phyloP scores from a whole-genome alignment of 2,329 filamentous ascomycete genomes.

The Orbilia quercus region DNA sequence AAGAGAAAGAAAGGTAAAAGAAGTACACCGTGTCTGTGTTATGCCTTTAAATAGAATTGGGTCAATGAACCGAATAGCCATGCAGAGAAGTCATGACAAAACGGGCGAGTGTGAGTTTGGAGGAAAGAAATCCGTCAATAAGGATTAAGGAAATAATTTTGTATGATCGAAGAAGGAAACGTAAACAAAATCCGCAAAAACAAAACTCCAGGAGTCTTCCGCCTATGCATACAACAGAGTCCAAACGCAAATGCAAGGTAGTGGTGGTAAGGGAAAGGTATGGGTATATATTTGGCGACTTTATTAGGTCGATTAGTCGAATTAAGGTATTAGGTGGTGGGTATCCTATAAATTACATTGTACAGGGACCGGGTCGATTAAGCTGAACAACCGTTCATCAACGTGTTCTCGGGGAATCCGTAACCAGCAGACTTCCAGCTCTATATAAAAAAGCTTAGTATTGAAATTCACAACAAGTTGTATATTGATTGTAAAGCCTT shows the following conservation, averaged over 20 bases:
- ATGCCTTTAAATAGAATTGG: slow-evolving; percentile 23
- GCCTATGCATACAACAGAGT: slow-evolving; percentile 15
- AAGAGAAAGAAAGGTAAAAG: neutral
- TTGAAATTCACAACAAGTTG: too few relatives aligned
- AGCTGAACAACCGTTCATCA: slow-evolving; percentile 46
- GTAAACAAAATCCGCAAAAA: slow-evolving; percentile 13
- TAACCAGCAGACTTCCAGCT: slow-evolving; percentile 53
- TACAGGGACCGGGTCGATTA: slow-evolving; percentile 24
- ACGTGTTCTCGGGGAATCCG: slow-evolving; percentile 44
- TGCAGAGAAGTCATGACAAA: neutral
- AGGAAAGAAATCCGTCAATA: neutral
- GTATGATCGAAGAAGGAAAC: neutral
- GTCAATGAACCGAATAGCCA: neutral
- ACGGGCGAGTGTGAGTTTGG: neutral
- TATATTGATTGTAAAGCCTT: slow-evolving; percentile 67
- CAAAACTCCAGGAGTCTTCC: slow-evolving; percentile 43
- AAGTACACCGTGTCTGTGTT: slow-evolving; percentile 12
- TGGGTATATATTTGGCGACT: neutral
- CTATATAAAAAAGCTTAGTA: slow-evolving; percentile 9
- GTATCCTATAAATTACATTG: slow-evolving; percentile 1
- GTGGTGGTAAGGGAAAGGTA: neutral
- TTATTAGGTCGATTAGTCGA: neutral
- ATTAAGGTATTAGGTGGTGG: neutral
- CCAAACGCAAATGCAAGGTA: slow-evolving; percentile 1
- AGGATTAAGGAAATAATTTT: neutral